Conservation (phyloP, 306 rosid genomes). For the Dryas drummondii region DNA sequence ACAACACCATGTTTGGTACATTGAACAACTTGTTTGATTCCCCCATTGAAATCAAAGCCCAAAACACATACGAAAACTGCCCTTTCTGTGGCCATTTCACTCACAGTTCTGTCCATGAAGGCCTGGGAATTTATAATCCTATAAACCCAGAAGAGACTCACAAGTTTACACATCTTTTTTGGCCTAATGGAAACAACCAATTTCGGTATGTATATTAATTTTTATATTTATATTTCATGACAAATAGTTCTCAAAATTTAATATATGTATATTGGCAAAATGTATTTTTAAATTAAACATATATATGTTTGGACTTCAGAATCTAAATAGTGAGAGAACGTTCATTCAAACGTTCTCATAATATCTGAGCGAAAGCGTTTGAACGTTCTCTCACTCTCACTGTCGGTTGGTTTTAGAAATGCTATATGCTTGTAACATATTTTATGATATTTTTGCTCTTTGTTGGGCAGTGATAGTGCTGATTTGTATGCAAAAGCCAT, state of each 20-base stretch:
- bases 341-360: too few relatives aligned
- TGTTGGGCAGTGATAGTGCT: not conserved
- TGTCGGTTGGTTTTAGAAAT: too few relatives aligned
- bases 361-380: too few relatives aligned
- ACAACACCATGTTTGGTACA: conserved; percentile 14
- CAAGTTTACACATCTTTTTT: conserved; percentile 23
- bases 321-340: too few relatives aligned
- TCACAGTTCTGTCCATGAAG: conserved; percentile 4
- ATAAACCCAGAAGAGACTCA: not conserved
- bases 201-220: conserved; percentile 19
- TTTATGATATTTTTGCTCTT: too few relatives aligned
- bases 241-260: too few relatives aligned
- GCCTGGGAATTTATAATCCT: conserved; percentile 26
- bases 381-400: too few relatives aligned
- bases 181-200: conserved; percentile 27
- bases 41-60: conserved; percentile 17
- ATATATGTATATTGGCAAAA: too few relatives aligned
- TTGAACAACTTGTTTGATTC: conserved; percentile 23
- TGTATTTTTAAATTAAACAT: too few relatives aligned
- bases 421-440: too few relatives aligned
- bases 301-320: too few relatives aligned
- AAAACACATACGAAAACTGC: conserved; percentile 13
- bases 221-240: too few relatives aligned
- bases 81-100: conserved; percentile 28
- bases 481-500: not conserved